Conservation (phyloP, 2,329 filamentous ascomycete species). For the Neoscytalidium dimidiatum region DNA sequence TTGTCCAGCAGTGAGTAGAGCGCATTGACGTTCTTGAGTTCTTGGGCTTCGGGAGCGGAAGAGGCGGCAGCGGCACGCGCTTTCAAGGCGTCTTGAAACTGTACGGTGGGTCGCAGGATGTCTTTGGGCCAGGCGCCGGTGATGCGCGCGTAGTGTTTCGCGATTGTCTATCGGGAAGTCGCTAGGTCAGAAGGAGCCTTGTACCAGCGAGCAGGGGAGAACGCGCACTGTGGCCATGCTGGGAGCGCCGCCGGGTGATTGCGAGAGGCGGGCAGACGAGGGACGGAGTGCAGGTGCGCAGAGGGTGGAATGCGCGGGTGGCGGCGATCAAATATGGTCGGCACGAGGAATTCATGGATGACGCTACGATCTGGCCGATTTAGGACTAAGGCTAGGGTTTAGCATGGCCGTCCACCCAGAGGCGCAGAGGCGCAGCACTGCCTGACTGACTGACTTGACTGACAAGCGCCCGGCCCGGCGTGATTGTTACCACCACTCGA, state of each 20-base stretch:
- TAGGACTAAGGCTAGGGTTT: constrained; percentile 1
- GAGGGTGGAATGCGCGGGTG: constrained; percentile 12
- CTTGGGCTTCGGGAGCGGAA: constrained; percentile 28
- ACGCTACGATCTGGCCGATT: background rate
- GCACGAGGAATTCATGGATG: constrained; percentile 8
- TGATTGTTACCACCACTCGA: constrained; percentile 10
- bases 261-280: background rate
- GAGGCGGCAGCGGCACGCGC: constrained; percentile 33
- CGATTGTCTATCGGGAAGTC: constrained; percentile 31
- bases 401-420: background rate
- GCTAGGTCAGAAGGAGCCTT: background rate
- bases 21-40: constrained; percentile 56
- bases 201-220: background rate
- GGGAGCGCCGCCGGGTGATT: background rate
- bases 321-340: constrained; percentile 4
- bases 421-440: constrained; percentile 1
- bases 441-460: background rate
- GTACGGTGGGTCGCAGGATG: constrained; percentile 49
- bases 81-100: constrained; percentile 47
- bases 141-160: constrained; percentile 53
- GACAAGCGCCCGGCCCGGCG: constrained; percentile 13
- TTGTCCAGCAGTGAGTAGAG: constrained; percentile 63
- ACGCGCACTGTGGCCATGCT: constrained; percentile 16
- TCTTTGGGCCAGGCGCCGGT: constrained; percentile 53
- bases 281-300: background rate